Evolutionary conservation across 805 yeast species (phyloP), one percentile per base, ranked within the genome.

Genomic region (Metschnikowia proteae): DNA sequence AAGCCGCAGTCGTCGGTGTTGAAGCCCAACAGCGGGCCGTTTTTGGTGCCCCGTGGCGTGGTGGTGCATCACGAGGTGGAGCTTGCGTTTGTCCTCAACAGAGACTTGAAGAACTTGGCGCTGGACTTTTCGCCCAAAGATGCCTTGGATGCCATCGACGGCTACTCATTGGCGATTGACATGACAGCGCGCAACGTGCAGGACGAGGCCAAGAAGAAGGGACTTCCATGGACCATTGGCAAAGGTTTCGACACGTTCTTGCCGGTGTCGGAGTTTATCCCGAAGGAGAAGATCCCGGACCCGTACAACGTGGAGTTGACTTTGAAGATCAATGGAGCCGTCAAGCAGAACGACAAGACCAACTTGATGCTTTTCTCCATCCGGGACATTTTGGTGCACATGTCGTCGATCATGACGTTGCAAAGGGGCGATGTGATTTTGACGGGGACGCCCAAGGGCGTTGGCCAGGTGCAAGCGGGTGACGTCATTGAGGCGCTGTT

Each of bases 361-460:
- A 72, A 78, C 54, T 73, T 91, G 63, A 94, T 94, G 99, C 72
- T 92, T 49, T 90, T 88, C 77, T 85, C 90, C 41, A 82, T 94
- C 61, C 91, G 90, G 60, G 78, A 81, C 58, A 84, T 94, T 52
- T 73, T 94, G 52, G 78, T 86, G 47, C 80, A 85, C 45, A 86
- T 91, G 82, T 86, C 96, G 4, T 68, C 83, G n/a, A 83, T 88
- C 59, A 92, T 92, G 92, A 88, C 97, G 3, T 73, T 94, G 49
- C 83, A 91, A 59, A 83, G 88, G 46, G 97, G 97, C 29, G 99
- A 94, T 62, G 76, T 94, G 53, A 83, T 94, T 50, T 74, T 94
- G 45, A 94, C 99, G 1, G 99, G 99, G 13, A 94, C 99, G 1
- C 99, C 99, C 40, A 88, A 90, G 66, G 99, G 99, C 13, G 99